Evolutionary conservation across 371 early-diverging fungal species (phyloP).

Genomic region (Mortierella sp.): DNA sequence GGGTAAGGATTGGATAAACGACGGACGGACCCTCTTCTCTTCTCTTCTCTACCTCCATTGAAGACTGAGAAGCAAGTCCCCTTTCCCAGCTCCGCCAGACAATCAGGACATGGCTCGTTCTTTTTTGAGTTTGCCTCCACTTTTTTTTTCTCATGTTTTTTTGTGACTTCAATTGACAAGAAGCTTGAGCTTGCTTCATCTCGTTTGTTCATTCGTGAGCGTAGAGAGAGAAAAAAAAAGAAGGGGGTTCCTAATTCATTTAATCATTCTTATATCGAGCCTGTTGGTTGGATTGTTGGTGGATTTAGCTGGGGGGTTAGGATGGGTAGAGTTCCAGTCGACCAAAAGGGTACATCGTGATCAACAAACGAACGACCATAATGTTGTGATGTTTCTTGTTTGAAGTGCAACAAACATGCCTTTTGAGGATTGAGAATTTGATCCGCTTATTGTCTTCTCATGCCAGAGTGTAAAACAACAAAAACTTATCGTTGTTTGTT

Average conservation of each 20-base stretch:
- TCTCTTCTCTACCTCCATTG: background rate
- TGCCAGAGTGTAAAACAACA: background rate
- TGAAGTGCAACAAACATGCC: background rate
- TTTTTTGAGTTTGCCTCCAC: background rate
- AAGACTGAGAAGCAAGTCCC: background rate
- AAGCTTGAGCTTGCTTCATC: background rate
- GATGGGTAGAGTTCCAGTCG: background rate
- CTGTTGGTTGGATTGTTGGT: too few relatives aligned
- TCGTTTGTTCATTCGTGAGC: background rate
- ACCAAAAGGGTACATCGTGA: background rate
- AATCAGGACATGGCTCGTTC: conserved; percentile 7
- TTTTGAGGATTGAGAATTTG: background rate
- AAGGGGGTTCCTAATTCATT: conserved; percentile 9
- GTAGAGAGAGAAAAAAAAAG: background rate
- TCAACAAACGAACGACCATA: background rate
- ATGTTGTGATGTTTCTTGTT: background rate
- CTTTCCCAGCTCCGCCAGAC: conserved; percentile 6
- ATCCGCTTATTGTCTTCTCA: background rate
- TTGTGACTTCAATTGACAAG: background rate
- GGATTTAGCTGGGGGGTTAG: background rate
- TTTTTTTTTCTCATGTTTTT: background rate
- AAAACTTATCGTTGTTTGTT: background rate
- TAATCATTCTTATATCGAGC: too few relatives aligned
- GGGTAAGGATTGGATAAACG: background rate
- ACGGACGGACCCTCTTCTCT: background rate